phyloP scores from a whole-genome alignment of 1,284 basidiomycete genomes.

The Mycena sp. region DNA sequence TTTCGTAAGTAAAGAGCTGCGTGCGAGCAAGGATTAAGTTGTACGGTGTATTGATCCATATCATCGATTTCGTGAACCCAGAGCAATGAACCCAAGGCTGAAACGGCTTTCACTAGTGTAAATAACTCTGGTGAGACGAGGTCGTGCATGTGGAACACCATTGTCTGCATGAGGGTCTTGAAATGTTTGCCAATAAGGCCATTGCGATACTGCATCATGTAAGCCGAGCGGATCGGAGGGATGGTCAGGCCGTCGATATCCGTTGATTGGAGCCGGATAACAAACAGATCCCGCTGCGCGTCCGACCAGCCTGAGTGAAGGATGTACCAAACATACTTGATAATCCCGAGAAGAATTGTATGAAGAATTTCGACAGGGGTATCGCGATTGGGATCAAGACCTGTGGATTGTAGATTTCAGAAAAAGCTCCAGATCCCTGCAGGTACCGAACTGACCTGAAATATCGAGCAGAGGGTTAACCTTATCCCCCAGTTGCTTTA shows the following conservation, averaged over 20 bases:
- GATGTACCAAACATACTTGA: conserved; percentile 48
- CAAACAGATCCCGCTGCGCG: conserved; percentile 32
- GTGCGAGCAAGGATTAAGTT: too few species aligned
- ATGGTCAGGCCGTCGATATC: conserved; percentile 31
- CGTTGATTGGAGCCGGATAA: conserved; percentile 23
- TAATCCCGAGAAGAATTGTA: conserved; percentile 44
- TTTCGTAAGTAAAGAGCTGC: too few species aligned
- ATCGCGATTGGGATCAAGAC: conserved; percentile 39
- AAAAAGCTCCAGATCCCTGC: too few species aligned
- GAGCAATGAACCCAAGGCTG: neutral
- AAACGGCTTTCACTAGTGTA: conserved; percentile 1
- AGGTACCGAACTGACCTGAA: neutral
- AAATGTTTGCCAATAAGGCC: conserved; percentile 40
- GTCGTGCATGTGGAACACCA: conserved; percentile 31
- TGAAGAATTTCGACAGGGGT: conserved; percentile 49
- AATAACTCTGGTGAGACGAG: conserved; percentile 11
- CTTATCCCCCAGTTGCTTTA: conserved; percentile 26
- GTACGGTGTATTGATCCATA: conserved; percentile 42
- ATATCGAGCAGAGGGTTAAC: conserved; percentile 29
- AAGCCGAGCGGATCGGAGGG: conserved; percentile 28
- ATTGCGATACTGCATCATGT: conserved; percentile 35
- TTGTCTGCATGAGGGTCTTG: conserved; percentile 36
- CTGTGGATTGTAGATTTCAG: neutral
- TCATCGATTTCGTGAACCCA: conserved; percentile 42
- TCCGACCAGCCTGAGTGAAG: conserved; percentile 17